These are phyloP conservation scores for Miamiensis avidus DNA, from an alignment of 169 alveolate genomes.

Conservation along the genomic window DNA sequence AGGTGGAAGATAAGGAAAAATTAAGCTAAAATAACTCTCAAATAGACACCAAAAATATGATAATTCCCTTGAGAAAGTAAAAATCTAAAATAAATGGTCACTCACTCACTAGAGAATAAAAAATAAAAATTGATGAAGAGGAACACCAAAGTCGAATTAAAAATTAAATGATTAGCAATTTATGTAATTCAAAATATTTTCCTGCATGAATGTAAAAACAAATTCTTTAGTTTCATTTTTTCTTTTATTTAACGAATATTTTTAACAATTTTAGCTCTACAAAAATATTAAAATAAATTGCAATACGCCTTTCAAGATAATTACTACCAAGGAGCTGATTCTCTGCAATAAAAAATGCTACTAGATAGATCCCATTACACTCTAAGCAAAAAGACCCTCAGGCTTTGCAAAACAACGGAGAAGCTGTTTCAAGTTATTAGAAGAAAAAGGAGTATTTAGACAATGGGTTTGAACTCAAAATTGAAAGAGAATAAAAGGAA, in stretches of 20 bases:
- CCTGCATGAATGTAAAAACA: not conserved
- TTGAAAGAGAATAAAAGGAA: constrained; percentile 23
- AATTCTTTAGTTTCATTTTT: not conserved
- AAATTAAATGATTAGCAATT: not conserved
- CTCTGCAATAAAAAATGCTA: too few relatives aligned
- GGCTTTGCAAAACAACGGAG: not conserved
- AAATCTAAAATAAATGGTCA: too few relatives aligned
- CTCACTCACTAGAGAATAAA: too few relatives aligned
- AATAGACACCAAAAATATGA: too few relatives aligned
- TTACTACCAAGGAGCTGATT: not conserved
- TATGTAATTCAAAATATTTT: too few relatives aligned
- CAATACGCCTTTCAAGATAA: not conserved
- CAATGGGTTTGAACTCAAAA: not conserved
- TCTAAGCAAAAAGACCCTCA: not conserved
- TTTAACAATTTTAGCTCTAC: not conserved
- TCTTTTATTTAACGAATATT: too few relatives aligned
- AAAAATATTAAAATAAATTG: too few relatives aligned
- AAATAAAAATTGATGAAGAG: too few relatives aligned
- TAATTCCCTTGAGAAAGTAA: too few relatives aligned
- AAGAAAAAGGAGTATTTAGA: not conserved
- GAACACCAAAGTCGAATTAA: not conserved
- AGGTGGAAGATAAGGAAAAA: not conserved
- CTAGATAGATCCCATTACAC: not conserved
- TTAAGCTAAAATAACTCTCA: too few relatives aligned
- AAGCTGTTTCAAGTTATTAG: not conserved